phyloP scores from a whole-genome alignment of 108 stramenopile genomes.

The Cyclotella cryptica region DNA sequence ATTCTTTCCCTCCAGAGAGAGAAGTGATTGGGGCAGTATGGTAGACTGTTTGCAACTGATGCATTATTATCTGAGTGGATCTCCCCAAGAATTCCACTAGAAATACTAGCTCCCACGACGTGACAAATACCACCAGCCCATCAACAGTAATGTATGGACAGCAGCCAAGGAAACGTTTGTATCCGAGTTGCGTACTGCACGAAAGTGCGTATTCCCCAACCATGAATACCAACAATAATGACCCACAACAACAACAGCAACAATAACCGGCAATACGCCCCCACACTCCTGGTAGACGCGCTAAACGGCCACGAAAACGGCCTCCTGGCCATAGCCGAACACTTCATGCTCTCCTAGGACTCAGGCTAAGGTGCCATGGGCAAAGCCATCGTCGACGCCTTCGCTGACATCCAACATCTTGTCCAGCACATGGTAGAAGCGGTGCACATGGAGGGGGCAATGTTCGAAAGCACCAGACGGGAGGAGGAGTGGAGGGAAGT shows the following conservation, averaged over 20 bases:
- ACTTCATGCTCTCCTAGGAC: constrained; percentile 86
- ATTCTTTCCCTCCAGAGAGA: too few species aligned
- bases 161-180: too few species aligned
- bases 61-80: too few species aligned
- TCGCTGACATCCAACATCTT: constrained; percentile 86
- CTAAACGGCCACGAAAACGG: constrained; percentile 89
- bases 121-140: not conserved
- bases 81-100: too few species aligned
- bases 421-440: constrained; percentile 92
- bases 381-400: constrained; percentile 86
- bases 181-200: too few species aligned
- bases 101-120: not conserved
- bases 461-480: constrained; percentile 72
- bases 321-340: constrained; percentile 85
- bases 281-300: constrained; percentile 87
- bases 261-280: constrained; percentile 68
- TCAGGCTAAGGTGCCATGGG: constrained; percentile 89
- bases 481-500: constrained; percentile 68
- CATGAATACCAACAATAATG: constrained; percentile 17
- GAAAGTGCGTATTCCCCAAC: not conserved
- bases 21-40: too few species aligned
- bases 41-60: too few species aligned
- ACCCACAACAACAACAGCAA: constrained; percentile 21
- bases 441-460: constrained; percentile 92
- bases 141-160: too few species aligned